A percentile compares a stretch with the other conserved stretches of the same genome.
These are phyloP conservation scores for Colletotrichum sublineola DNA, from an alignment of 2,329 filamentous ascomycete species.

Conservation along the genomic window DNA sequence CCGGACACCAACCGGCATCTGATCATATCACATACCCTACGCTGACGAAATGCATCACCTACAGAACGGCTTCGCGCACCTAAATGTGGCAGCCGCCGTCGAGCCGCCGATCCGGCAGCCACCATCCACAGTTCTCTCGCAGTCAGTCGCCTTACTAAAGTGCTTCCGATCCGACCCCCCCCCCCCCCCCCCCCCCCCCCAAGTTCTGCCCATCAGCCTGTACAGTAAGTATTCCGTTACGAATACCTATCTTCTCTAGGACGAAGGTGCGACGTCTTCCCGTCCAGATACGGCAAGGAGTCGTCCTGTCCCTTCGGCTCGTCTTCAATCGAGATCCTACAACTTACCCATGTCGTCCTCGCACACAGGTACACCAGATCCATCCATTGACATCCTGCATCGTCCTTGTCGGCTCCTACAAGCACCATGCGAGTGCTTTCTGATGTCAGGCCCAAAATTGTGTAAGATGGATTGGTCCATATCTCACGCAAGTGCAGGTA, in stretches of 20 bases:
- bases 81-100: slow-evolving; percentile 28
- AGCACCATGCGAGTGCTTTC: slow-evolving; percentile 37
- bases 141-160: slow-evolving; percentile 2
- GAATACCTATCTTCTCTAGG: slow-evolving; percentile 24
- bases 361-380: slow-evolving; percentile 30
- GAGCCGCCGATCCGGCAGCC: slow-evolving; percentile 37
- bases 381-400: slow-evolving; percentile 29
- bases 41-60: slow-evolving; percentile 12
- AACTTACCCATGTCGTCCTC: slow-evolving; percentile 1
- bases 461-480: slow-evolving; percentile 35
- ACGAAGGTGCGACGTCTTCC: slow-evolving; percentile 21
- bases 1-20: slow-evolving; percentile 7
- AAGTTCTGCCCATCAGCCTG: background rate
- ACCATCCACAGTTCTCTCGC: slow-evolving; percentile 9
- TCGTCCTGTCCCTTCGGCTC: slow-evolving; percentile 20
- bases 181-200: background rate
- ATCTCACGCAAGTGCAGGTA: slow-evolving; percentile 31
- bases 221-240: slow-evolving; percentile 7
- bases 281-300: slow-evolving; percentile 27
- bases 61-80: slow-evolving; percentile 25
- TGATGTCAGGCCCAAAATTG: slow-evolving; percentile 37
- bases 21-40: background rate
- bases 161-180: slow-evolving; percentile 2
- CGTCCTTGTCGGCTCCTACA: slow-evolving; percentile 26
- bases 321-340: slow-evolving; percentile 39